These are phyloP conservation scores for Hansenula lynferdii DNA, from an alignment of 1,139 yeast species.

Conservation along the genomic window DNA sequence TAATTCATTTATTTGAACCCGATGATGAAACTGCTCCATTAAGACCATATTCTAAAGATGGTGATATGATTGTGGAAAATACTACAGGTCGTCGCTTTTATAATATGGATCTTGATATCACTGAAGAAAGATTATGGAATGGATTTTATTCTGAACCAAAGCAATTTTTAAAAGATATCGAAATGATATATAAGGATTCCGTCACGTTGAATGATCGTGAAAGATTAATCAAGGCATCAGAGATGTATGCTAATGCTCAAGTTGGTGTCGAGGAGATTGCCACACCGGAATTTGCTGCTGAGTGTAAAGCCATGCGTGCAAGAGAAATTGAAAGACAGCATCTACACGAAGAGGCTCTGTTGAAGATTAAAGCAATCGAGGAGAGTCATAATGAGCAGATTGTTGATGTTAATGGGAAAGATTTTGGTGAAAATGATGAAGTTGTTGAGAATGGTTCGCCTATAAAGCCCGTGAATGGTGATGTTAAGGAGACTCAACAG, in stretches of 20 bases:
- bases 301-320: constrained; percentile 69
- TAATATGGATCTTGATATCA: constrained; percentile 91
- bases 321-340: constrained; percentile 61
- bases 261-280: constrained; percentile 91
- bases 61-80: constrained; percentile 76
- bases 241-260: constrained; percentile 95
- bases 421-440: neutral
- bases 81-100: constrained; percentile 66
- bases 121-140: constrained; percentile 95
- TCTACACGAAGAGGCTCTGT: constrained; percentile 34
- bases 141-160: constrained; percentile 93
- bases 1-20: constrained; percentile 77
- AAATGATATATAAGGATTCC: constrained; percentile 78
- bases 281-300: constrained; percentile 63
- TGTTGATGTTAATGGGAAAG: neutral
- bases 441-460: neutral
- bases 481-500: too few relatives aligned
- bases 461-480: too few relatives aligned
- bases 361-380: constrained; percentile 5
- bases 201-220: constrained; percentile 77
- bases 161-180: constrained; percentile 81
- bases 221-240: constrained; percentile 81
- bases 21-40: constrained; percentile 23
- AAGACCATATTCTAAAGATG: constrained; percentile 53
- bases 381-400: neutral